Percentiles rank a stretch among this genome's conserved stretches.
Evolutionary conservation across 306 rosid genomes (phyloP).

Genomic region (barrel medic (Medicago truncatula)): DNA sequence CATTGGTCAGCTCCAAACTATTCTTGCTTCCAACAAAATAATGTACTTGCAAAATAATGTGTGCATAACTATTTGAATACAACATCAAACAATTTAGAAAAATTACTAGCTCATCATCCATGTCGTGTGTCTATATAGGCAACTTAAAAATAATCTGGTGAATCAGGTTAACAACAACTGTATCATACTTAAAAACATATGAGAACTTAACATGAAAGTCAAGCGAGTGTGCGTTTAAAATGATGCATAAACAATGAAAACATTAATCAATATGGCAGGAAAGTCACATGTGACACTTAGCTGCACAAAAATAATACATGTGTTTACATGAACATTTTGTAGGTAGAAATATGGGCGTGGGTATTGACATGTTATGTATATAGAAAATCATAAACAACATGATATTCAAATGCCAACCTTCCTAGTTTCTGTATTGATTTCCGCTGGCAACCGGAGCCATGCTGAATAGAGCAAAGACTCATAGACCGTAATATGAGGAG

Average conservation of each 20-base stretch:
- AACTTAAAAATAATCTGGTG: neutral
- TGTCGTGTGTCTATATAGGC: neutral
- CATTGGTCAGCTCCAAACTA: neutral
- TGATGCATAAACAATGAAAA: neutral
- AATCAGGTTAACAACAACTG: neutral
- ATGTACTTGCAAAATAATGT: neutral
- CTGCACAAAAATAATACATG: neutral
- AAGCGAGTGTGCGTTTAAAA: neutral
- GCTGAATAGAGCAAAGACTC: constrained; percentile 68
- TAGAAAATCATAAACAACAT: neutral
- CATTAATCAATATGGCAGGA: neutral
- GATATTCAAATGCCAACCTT: constrained; percentile 17
- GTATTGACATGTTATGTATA: neutral
- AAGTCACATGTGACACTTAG: neutral
- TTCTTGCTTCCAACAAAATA: neutral
- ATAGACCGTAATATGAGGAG: constrained; percentile 56
- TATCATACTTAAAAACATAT: neutral
- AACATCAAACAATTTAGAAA: neutral
- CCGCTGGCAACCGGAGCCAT: constrained; percentile 50
- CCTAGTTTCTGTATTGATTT: constrained; percentile 2
- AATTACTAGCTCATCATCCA: neutral
- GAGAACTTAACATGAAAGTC: neutral
- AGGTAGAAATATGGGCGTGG: neutral
- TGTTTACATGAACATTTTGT: neutral
- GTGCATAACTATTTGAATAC: neutral